Evolutionary conservation across 2,329 filamentous ascomycete species (phyloP), one percentile per base, ranked within the genome.

Genomic region (Blumeria graminis): DNA sequence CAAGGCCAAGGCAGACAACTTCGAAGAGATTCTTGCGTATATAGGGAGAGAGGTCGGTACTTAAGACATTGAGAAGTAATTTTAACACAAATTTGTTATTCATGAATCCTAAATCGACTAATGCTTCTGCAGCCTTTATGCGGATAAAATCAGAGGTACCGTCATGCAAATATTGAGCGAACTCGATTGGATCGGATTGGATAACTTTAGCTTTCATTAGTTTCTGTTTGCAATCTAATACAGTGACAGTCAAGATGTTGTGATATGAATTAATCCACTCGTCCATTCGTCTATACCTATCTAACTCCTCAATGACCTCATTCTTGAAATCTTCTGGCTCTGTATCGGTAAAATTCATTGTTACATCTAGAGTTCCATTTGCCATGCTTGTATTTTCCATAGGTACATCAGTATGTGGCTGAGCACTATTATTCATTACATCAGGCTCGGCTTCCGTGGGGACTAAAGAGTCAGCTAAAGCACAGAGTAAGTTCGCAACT

Each of bases 401-500:
- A 51, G 70, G 65, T 57, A 71, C 71, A 18, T 68, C 65, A 11
- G 66, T 70, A 65, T 58, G 72, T 69, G 43, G 68, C 67, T 56
- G 58, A 34, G 61, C 60, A n/a, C 68, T 68, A 10, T n/a, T 18
- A 41, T 11, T 16, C n/a, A 32, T 28, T 22, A 18, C n/a, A 41
- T 41, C 52, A 22, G 35, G 16, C 55, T 64, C 65, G 28, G 62
- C 57, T 55, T 70, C 68, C 45, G 70, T 67, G 0, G 74, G 73
- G 53, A 82, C 72, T 32, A 81, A 69, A n/a, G 76, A 79, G 0
- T 72, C 74, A 1, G 78, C 74, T 32, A 82, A 68, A 0, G 76
- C 74, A 45, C 74, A 71, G 71, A 98, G 84, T 28, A 98, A 74
- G 22, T 76, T 84, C 7, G 87, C 81, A 56, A 98, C 79, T 65